Base-by-base conservation (phyloP, 1,139 yeast species). In the Yarrowia galli region DNA sequence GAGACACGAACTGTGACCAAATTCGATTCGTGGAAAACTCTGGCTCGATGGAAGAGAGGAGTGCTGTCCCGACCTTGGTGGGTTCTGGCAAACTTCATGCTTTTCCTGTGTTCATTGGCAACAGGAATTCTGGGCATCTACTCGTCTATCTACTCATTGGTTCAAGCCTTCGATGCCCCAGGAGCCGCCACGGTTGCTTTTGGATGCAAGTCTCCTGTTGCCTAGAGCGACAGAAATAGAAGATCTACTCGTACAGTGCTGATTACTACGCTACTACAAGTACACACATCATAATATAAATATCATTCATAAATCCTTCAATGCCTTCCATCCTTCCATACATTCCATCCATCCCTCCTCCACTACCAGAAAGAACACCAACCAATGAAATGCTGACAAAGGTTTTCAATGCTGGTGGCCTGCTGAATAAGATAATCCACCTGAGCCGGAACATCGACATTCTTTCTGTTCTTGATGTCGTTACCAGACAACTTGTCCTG, bases 331-430 rank as follows among this genome's bases (percentile, higher is more conserved):
- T 16, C 15, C 13, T 16, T 7, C 20, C n/a, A 16, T 6, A 15
- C 58, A 9, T 15, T 7, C 36, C 0, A 8, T 23, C 35, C 32
- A 13, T 2, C n/a, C 32, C 20, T 16, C 35, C 54, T 25, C 7
- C 58, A 10, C 20, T 74, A 93, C 98, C 99, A 95, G 86, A 93
- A 95, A 0, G 98, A 91, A 79, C 99, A 95, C 99, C 99, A 96
- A 22, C 99, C 99, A 71, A 96, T 91, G 76, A 91, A 96, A 78
- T 95, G 99, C 78, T 92, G 97, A 76, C 99, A 95, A 69, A 96
- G 80, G 74, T 95, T 95, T 76, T 96, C 99, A 40, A 95, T 97
- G 69, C 97, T 90, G 0, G 98, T 95, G 1, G 99, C 99, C 76
- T 96, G 98, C 75, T 91, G 97, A 68, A 96, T 95, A 77, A 96